Base-by-base conservation (phyloP, 805 yeast genomes). In the Ascoidea asiatica region DNA sequence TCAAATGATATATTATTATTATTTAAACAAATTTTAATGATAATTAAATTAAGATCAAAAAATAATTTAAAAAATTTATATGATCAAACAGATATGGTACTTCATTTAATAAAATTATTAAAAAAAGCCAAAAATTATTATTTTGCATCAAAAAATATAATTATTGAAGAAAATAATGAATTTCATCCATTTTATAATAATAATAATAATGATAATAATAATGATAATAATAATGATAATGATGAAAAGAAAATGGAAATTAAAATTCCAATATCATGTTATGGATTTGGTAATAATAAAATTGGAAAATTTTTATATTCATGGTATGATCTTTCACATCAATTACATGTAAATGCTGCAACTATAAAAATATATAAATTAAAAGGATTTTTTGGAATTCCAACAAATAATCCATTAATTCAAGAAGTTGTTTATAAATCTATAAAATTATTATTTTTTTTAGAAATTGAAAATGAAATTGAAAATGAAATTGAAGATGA, bases 301-400 rank as follows among this genome's bases (percentile, higher is more conserved):
- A 23, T 7, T 23, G 33, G 33, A 23, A 23, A 23, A 23, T 23
- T 23, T 23, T 11, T 23, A 7, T 23, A 23, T 11, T 23, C 33
- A 23, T 23, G 33, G 33, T 23, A 23, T 23, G 33, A 23, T 23
- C 11, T 23, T 6, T 23, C 33, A 39, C 90, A 81, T 5, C 76
- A 47, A 46, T 92, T 66, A 59, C 97, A 92, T 52, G 79, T 75
- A 50, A 84, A 56, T 15, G 92, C 82, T 2, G 95, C 87, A 6
- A 68, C 50, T 40, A 90, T 62, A 51, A 86, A 90, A 18, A 78
- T 56, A 49, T 75, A 73, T 23, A 23, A 23, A 23, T 23, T 23
- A 11, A 23, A 11, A 11, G 33, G 11, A 6, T 23, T 23, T 23
- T 23, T 23, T 11, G 11, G 11, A 7, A 11, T 23, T 23, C 6